phyloP scores from a whole-genome alignment of 2,329 filamentous ascomycete genomes.

The Rhexocercosporidium sp. region DNA sequence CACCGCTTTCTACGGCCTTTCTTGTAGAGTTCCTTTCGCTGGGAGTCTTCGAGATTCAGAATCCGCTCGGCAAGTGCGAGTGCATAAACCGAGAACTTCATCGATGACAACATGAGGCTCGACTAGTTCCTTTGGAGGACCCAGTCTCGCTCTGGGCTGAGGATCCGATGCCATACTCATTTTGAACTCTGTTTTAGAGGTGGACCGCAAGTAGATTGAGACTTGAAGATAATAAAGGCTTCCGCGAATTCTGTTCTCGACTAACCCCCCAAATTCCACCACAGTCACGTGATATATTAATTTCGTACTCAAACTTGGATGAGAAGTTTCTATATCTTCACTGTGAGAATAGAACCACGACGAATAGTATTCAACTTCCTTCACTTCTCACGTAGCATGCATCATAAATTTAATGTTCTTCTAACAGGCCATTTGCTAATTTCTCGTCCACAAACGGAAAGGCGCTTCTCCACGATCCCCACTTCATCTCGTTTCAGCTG shows the following conservation, averaged over 20 bases:
- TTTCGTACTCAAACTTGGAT: too few species aligned
- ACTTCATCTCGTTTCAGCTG: neutral
- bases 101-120: neutral
- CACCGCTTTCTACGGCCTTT: too few species aligned
- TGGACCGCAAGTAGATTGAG: too few species aligned
- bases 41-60: too few species aligned
- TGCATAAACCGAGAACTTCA: neutral
- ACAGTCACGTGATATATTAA: too few species aligned
- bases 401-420: neutral
- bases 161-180: neutral
- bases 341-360: neutral
- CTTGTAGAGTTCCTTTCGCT: too few species aligned
- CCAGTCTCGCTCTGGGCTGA: too few species aligned
- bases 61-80: neutral
- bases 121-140: neutral
- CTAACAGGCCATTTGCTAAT: neutral
- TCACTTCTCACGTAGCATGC: neutral
- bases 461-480: neutral
- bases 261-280: too few species aligned
- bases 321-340: too few species aligned
- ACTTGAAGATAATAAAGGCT: too few species aligned
- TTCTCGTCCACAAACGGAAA: constrained; percentile 6
- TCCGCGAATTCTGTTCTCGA: too few species aligned
- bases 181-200: neutral
- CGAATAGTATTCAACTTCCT: neutral